Percentiles rank a stretch among this genome's conserved stretches.
phyloP scores from a whole-genome alignment of 805 yeast genomes.

The Suhomyces kilbournensis region DNA sequence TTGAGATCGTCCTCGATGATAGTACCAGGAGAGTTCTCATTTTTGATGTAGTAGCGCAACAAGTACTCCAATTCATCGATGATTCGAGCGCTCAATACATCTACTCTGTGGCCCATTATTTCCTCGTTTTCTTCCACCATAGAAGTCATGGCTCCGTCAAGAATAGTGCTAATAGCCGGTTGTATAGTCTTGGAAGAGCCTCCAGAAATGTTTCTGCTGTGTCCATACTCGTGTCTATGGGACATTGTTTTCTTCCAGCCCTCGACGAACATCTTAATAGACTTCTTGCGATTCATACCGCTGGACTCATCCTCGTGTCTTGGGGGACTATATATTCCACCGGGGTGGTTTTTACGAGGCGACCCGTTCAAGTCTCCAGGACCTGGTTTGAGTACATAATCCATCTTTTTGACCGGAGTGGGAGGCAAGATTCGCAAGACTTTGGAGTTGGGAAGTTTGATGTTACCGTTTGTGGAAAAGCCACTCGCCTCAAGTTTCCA shows the following conservation, averaged over 20 bases:
- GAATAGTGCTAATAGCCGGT: neutral
- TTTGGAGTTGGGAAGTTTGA: constrained; percentile 50
- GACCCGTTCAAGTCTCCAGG: constrained; percentile 11
- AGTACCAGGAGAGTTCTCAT: constrained; percentile 13
- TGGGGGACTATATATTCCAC: neutral
- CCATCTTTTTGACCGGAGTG: constrained; percentile 67
- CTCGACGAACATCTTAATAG: constrained; percentile 37
- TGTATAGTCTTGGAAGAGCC: neutral
- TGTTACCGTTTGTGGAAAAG: constrained; percentile 48
- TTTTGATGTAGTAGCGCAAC: constrained; percentile 41
- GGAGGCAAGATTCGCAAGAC: constrained; percentile 52
- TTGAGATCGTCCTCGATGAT: constrained; percentile 18
- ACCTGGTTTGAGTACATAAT: constrained; percentile 21
- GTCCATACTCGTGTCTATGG: neutral
- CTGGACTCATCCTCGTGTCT: neutral
- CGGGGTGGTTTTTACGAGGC: constrained; percentile 6
- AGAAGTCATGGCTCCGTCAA: neutral
- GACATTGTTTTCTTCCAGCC: constrained; percentile 39
- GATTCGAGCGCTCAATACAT: constrained; percentile 66
- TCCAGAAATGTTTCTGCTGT: neutral
- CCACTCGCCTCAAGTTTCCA: constrained; percentile 35
- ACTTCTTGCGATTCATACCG: constrained; percentile 26
- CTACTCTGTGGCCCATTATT: constrained; percentile 43
- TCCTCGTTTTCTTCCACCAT: constrained; percentile 11
- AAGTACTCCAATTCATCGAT: constrained; percentile 64